Conservation (phyloP, 2,329 filamentous ascomycete genomes). For the Apiospora aurea region DNA sequence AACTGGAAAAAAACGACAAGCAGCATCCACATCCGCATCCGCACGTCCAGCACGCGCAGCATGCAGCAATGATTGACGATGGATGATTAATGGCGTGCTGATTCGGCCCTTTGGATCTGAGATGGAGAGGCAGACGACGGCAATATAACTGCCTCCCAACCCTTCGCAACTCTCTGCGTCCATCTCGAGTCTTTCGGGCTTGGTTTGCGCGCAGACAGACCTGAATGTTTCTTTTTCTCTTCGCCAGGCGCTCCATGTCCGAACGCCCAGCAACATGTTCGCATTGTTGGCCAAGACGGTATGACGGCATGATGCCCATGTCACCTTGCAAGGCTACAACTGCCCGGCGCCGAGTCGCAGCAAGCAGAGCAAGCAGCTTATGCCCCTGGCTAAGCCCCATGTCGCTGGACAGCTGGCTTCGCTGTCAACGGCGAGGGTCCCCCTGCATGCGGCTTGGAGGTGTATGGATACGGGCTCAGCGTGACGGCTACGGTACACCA, state of each 20-base stretch:
- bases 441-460: not conserved
- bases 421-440: not conserved
- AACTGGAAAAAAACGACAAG: not conserved
- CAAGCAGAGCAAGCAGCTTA: not conserved
- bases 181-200: not conserved
- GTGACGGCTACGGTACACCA: not conserved
- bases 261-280: not conserved
- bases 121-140: not conserved
- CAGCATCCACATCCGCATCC: not conserved
- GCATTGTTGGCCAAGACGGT: not conserved
- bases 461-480: not conserved
- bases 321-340: not conserved
- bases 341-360: not conserved
- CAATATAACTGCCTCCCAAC: not conserved
- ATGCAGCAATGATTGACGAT: not conserved
- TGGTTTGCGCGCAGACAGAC: not conserved
- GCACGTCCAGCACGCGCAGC: not conserved
- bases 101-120: not conserved
- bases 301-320: slow-evolving; percentile 5
- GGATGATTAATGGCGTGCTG: not conserved
- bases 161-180: not conserved
- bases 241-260: not conserved
- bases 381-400: not conserved
- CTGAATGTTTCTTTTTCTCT: too few species aligned
- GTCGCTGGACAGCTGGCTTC: not conserved